Conservation (phyloP, 306 rosid genomes). For the Lathyrus sativus region DNA sequence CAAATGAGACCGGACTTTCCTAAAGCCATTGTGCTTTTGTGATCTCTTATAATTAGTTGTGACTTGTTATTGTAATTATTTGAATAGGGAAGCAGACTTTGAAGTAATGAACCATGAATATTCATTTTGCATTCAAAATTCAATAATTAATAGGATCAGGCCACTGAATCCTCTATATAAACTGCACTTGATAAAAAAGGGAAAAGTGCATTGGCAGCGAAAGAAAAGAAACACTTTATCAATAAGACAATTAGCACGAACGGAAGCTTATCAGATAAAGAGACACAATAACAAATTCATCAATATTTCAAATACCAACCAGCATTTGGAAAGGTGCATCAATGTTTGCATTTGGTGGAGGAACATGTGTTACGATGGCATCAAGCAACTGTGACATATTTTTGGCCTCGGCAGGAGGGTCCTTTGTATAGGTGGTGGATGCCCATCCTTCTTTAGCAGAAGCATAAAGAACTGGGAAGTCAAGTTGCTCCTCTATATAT, state of each 20-base stretch:
- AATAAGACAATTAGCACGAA: slow-evolving; percentile 27
- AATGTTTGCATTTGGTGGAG: too few species aligned
- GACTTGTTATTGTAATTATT: slow-evolving; percentile 28
- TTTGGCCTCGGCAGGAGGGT: slow-evolving; percentile 78
- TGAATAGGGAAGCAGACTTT: slow-evolving; percentile 7
- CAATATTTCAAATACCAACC: slow-evolving; percentile 64
- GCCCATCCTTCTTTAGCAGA: slow-evolving; percentile 99
- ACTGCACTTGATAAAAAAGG: not conserved
- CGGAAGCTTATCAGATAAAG: slow-evolving; percentile 33
- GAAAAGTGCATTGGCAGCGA: slow-evolving; percentile 25
- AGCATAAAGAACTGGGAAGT: slow-evolving; percentile 96
- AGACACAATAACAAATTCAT: slow-evolving; percentile 11
- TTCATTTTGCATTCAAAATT: slow-evolving; percentile 5
- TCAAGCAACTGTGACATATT: slow-evolving; percentile 94
- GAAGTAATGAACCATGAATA: slow-evolving; percentile 23
- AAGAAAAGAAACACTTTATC: slow-evolving; percentile 26
- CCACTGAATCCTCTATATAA: slow-evolving; percentile 3
- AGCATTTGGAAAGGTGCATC: slow-evolving; percentile 92
- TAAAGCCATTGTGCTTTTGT: slow-evolving; percentile 14
- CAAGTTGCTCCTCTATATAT: slow-evolving; percentile 90
- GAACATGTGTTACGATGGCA: slow-evolving; percentile 64
- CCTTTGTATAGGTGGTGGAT: slow-evolving; percentile 76
- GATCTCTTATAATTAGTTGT: not conserved
- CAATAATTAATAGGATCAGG: slow-evolving; percentile 8
- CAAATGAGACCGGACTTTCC: slow-evolving; percentile 32